Conservation (phyloP, 2,329 filamentous ascomycete species). For the Didymella lethalis region DNA sequence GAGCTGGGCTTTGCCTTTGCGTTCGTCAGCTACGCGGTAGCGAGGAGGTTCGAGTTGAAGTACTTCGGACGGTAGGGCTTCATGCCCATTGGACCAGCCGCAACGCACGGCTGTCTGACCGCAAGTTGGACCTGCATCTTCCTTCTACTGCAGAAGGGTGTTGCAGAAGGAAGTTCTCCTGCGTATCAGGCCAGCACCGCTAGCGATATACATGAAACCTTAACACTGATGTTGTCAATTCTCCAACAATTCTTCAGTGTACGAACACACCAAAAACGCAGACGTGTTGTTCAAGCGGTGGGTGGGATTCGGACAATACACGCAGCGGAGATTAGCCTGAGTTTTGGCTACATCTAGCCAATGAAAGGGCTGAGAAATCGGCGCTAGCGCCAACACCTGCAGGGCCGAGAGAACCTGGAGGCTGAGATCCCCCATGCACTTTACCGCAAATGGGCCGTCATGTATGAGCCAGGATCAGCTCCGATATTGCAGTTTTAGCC, state of each 20-base stretch:
- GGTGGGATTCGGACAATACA: conserved; percentile 6
- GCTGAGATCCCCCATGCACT: conserved; percentile 1
- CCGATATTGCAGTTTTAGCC: conserved; percentile 12
- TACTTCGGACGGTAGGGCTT: conserved; percentile 4
- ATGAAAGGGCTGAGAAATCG: background rate
- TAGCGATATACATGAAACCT: background rate
- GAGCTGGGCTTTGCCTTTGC: conserved; percentile 13
- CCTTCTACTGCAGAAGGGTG: background rate
- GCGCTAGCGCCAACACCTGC: conserved; percentile 7
- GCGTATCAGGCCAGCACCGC: background rate
- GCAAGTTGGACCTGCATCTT: background rate
- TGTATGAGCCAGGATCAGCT: conserved; percentile 9
- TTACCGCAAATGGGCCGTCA: conserved; percentile 3
- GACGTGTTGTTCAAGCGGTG: background rate
- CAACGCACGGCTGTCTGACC: background rate
- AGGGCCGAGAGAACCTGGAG: background rate
- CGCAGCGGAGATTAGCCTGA: conserved; percentile 8
- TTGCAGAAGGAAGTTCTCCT: background rate
- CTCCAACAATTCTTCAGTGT: background rate
- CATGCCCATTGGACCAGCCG: background rate
- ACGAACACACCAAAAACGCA: background rate
- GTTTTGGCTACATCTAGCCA: background rate
- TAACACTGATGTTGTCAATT: background rate
- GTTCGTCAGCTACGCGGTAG: conserved; percentile 6
- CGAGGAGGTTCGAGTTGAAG: conserved; percentile 7